Conservation (phyloP, 1,139 yeast species). For the Debaryomyces robertsiae region DNA sequence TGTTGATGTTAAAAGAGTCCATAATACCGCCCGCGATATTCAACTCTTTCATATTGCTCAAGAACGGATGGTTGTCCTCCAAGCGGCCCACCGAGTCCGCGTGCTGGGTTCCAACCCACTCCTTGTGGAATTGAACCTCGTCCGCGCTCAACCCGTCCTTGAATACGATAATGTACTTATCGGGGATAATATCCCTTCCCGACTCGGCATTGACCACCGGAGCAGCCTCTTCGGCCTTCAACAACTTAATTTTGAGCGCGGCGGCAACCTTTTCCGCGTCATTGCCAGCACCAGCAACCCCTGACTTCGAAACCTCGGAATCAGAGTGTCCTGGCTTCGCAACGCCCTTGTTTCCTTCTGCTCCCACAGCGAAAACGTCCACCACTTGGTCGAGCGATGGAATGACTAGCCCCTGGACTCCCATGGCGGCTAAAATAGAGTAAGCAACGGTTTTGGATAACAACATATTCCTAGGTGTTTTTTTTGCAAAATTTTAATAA, state of each 20-base stretch:
- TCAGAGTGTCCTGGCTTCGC: neutral
- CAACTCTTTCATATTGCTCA: slow-evolving; percentile 36
- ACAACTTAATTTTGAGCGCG: slow-evolving; percentile 2
- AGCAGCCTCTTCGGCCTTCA: slow-evolving; percentile 30
- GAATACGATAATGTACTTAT: slow-evolving; percentile 82
- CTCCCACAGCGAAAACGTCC: slow-evolving; percentile 32
- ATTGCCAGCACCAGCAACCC: slow-evolving; percentile 10
- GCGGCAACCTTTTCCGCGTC: neutral
- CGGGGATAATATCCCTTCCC: slow-evolving; percentile 59
- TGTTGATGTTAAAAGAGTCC: slow-evolving; percentile 64
- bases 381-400: slow-evolving; percentile 54
- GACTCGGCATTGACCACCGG: slow-evolving; percentile 45
- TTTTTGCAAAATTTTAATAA: slow-evolving; percentile 1
- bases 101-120: slow-evolving; percentile 59
- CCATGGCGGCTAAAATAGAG: slow-evolving; percentile 57
- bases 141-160: slow-evolving; percentile 59
- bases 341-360: slow-evolving; percentile 1
- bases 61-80: slow-evolving; percentile 41
- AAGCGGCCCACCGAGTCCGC: slow-evolving; percentile 32
- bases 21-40: slow-evolving; percentile 59
- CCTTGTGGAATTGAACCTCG: slow-evolving; percentile 61
- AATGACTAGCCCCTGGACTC: slow-evolving; percentile 66
- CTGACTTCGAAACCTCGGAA: slow-evolving; percentile 18
- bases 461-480: slow-evolving; percentile 33
- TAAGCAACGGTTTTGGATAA: slow-evolving; percentile 52